Conservation (phyloP, 495 filamentous ascomycete species). For the Aspergillus sclerotioniger region DNA sequence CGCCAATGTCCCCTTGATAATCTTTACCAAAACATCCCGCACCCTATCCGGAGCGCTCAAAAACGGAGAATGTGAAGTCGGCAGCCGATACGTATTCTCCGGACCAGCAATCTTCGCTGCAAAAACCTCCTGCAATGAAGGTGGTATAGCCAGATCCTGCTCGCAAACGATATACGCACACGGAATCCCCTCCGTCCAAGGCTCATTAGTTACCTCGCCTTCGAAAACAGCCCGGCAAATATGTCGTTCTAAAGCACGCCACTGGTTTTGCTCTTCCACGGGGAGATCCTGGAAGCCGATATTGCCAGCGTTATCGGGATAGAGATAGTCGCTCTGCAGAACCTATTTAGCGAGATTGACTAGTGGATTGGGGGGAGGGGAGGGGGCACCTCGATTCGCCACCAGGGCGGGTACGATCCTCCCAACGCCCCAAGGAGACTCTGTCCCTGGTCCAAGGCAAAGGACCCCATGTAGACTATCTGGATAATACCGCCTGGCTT, state of each 20-base stretch:
- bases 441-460: constrained; percentile 31
- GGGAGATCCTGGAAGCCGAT: constrained; percentile 26
- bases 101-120: constrained; percentile 22
- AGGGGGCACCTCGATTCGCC: constrained; percentile 27
- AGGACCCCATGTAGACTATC: constrained; percentile 40
- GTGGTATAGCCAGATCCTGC: constrained; percentile 30
- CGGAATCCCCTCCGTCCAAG: constrained; percentile 23
- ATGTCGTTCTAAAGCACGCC: constrained; percentile 15
- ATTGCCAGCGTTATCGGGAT: constrained; percentile 15
- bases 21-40: constrained; percentile 10
- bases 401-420: constrained; percentile 27
- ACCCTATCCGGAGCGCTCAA: constrained; percentile 27
- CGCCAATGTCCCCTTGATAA: not conserved
- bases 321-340: constrained; percentile 25
- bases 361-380: too few species aligned
- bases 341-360: not conserved
- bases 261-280: constrained; percentile 18
- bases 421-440: constrained; percentile 27
- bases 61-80: constrained; percentile 31
- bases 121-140: constrained; percentile 30
- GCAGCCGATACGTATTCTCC: constrained; percentile 20
- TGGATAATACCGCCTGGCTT: constrained; percentile 38
- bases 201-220: constrained; percentile 23
- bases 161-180: constrained; percentile 34
- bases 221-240: constrained; percentile 25